These are phyloP conservation scores for Lyophyllum shimeji DNA, from an alignment of 768 basidiomycete genomes.

Conservation along the genomic window DNA sequence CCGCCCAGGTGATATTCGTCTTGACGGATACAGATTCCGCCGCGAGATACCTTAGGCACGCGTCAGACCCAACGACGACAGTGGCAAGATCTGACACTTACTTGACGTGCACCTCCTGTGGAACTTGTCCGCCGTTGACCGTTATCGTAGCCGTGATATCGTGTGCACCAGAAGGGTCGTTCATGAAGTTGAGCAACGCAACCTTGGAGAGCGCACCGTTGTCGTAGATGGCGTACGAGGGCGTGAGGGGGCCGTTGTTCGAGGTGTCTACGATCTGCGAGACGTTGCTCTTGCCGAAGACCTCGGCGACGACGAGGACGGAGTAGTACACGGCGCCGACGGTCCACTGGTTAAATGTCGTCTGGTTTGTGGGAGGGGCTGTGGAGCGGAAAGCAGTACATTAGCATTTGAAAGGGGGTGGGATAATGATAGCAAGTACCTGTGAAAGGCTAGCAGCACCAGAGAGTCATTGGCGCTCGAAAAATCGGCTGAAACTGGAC, in stretches of 20 bases:
- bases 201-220: conserved; percentile 61
- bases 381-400: background rate
- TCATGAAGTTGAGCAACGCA: conserved; percentile 72
- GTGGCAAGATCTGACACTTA: too few species aligned
- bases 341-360: conserved; percentile 65
- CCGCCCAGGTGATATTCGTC: conserved; percentile 75
- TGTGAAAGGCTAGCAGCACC: conserved; percentile 49
- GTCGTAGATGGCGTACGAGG: conserved; percentile 77
- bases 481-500: conserved; percentile 18
- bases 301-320: conserved; percentile 67
- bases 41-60: conserved; percentile 51
- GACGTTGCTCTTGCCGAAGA: conserved; percentile 59
- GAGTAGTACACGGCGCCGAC: conserved; percentile 76
- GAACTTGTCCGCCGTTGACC: conserved; percentile 43
- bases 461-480: conserved; percentile 18
- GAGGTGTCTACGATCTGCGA: conserved; percentile 69
- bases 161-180: conserved; percentile 56
- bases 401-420: background rate
- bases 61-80: too few species aligned
- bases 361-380: conserved; percentile 54
- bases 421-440: conserved; percentile 27
- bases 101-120: conserved; percentile 56
- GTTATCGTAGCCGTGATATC: conserved; percentile 53
- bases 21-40: conserved; percentile 60
- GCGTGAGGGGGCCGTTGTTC: conserved; percentile 53